Evolutionary conservation across 2,329 filamentous ascomycete genomes (phyloP), one percentile per base, ranked within the genome.

Genomic region (Colletotrichum filicis): DNA sequence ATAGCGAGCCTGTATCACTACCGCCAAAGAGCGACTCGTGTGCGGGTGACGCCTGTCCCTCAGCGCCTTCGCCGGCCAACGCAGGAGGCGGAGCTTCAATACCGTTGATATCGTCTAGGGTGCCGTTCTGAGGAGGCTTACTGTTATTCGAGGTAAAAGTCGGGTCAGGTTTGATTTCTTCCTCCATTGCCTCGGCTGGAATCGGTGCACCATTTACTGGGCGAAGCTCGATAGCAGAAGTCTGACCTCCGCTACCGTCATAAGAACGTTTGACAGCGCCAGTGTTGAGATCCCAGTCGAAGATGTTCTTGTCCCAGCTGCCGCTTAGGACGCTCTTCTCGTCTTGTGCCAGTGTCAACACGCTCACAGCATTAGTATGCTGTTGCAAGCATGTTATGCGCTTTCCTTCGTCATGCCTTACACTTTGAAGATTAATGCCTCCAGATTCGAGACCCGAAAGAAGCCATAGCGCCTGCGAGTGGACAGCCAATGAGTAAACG

Each of bases 221-320:
- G 3, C 97, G 90, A 70, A 95, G 89, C 82, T 98, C 95, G 53
- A 99, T 92, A 2, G 94, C 91, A 2, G 94, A 97, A 72, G 98
- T 95, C 80, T 99, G 97, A 6, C 93, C 88, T 16, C 92, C 94
- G 66, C 89, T 94, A 2, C 93, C 92, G 59, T 92, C 91, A 78
- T 97, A 99, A 5, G 89, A 88, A 12, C 95, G 90, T 75, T 91
- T 92, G 7, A 93, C 87, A 77, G 93, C 88, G 0, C 97, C 97
- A 1, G 91, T 97, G 78, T 98, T 95, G 30, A 99, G 83, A 81
- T 98, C 97, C 97, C 97, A 99, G 80, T 98, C 95, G 66, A 95
- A 90, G 1, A 98, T 92, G 22, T 90, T 93, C 84, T 98, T 98
- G 82, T 99, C 97, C 97, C 97, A 99, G 80, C 95, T 96, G 4